Evolutionary conservation across 148 eudicot species (phyloP), one percentile per base, ranked within the genome.

Genomic region (Euryodendron excelsum): DNA sequence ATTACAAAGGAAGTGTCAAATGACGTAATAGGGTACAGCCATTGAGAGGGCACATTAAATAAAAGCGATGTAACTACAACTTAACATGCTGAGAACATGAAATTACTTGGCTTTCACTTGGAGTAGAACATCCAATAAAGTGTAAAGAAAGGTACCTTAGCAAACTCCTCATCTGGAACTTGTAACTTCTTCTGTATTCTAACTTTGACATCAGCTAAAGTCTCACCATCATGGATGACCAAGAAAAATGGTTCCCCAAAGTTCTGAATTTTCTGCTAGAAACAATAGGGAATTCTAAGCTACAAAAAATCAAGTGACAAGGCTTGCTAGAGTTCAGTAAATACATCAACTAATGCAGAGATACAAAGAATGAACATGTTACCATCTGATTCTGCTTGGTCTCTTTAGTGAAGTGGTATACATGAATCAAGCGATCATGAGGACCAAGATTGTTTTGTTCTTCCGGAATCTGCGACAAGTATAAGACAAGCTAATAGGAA

Each of bases 231-330:
- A 84, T 84, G 96, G 77, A 93, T 89, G 84, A 88, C 92, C 84
- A 93, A 79, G 81, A 93, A 90, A 77, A 93, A 93, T 60, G 98
- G 98, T 58, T 93, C 96, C 39, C 98, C 98, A 56, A 90, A 93
- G 72, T 91, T 93, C 68, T 88, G 93, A 63, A 91, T 89, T 80
- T 93, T 94, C 95, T 89, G 89, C 65, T 23, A 75, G 44, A 63
- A 77, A 59, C 37, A 53, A 81, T 36, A n/a, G 12, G 62, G 31
- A 45, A 62, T 39, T 52, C 36, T n/a, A 77, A 41, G 48, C 72
- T 9, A 25, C 3, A 44, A 15, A 75, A 75, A 28, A 3, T 52
- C 17, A 45, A 36, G 28, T 33, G 30, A 39, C 2, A n/a, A 8
- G 39, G 65, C 11, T 28, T n/a, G 48, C 23, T 23, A 41, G n/a